These are phyloP conservation scores for Aschersonia sp. DNA, from an alignment of 2,329 filamentous ascomycete species.

Conservation along the genomic window DNA sequence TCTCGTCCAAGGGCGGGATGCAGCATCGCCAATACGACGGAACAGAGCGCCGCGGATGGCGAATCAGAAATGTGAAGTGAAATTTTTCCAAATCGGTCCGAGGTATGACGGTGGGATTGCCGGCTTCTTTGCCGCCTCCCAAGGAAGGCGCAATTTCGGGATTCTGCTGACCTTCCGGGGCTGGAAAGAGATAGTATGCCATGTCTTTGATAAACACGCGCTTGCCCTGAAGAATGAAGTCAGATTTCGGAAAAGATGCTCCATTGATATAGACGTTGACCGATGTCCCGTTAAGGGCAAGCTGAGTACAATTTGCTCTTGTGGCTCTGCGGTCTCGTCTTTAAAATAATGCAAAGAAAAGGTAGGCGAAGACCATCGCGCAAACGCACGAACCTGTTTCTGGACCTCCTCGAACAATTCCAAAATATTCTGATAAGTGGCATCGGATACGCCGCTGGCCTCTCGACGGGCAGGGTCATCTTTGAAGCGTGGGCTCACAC, in stretches of 20 bases:
- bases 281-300: too few species aligned
- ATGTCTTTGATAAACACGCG: slow-evolving; percentile 98
- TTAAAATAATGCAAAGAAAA: too few species aligned
- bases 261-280: too few species aligned
- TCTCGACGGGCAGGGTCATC: slow-evolving; percentile 42
- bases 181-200: slow-evolving; percentile 78
- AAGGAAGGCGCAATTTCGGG: slow-evolving; percentile 70
- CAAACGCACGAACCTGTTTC: slow-evolving; percentile 47
- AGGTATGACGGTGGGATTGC: slow-evolving; percentile 79
- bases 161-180: slow-evolving; percentile 42
- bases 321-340: too few species aligned
- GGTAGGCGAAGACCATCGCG: too few species aligned
- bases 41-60: slow-evolving; percentile 81
- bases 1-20: slow-evolving; percentile 65
- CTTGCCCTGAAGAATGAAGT: slow-evolving; percentile 47
- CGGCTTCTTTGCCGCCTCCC: slow-evolving; percentile 45
- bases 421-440: slow-evolving; percentile 66
- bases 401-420: slow-evolving; percentile 58
- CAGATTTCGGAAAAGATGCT: too few species aligned
- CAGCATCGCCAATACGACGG: slow-evolving; percentile 94
- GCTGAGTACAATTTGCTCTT: too few species aligned
- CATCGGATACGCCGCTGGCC: slow-evolving; percentile 51
- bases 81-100: slow-evolving; percentile 57
- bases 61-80: slow-evolving; percentile 94
- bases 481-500: slow-evolving; percentile 66